These are phyloP conservation scores for Aspergillus pseudoterreus DNA, from an alignment of 2,329 filamentous ascomycete genomes.

Conservation along the genomic window DNA sequence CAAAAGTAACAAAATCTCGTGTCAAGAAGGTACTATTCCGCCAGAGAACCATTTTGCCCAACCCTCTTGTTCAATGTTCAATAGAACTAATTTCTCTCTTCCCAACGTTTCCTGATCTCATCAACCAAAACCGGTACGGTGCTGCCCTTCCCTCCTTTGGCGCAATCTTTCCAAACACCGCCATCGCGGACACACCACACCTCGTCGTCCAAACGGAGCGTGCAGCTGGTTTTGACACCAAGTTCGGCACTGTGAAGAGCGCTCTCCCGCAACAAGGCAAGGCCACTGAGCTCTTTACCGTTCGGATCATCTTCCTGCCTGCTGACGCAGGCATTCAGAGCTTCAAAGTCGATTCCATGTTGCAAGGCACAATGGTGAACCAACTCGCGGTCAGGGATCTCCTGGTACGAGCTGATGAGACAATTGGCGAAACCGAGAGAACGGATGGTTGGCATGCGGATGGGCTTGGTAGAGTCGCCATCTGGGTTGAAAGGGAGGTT, in stretches of 20 bases:
- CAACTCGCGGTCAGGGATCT: constrained; percentile 74
- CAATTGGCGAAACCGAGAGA: constrained; percentile 94
- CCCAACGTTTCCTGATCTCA: constrained; percentile 70
- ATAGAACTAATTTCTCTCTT: constrained; percentile 25
- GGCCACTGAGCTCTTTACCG: constrained; percentile 39
- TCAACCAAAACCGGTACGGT: constrained; percentile 62
- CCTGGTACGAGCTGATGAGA: constrained; percentile 67
- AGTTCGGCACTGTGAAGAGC: constrained; percentile 54
- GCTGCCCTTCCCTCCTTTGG: constrained; percentile 55
- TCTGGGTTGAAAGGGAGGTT: constrained; percentile 51
- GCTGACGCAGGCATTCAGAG: constrained; percentile 77
- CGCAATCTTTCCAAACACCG: constrained; percentile 76
- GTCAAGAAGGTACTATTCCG: too few species aligned
- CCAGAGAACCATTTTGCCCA: too few species aligned
- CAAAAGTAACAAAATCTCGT: too few species aligned
- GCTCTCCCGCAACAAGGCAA: constrained; percentile 43
- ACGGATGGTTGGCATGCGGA: constrained; percentile 66
- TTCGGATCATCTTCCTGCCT: constrained; percentile 68
- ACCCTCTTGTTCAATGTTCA: too few species aligned
- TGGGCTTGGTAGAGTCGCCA: constrained; percentile 15
- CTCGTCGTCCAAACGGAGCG: constrained; percentile 72
- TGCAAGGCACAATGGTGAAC: constrained; percentile 86
- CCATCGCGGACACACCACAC: constrained; percentile 80
- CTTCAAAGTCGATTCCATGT: constrained; percentile 79
- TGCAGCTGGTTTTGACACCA: constrained; percentile 70